Evolutionary conservation across 352 stramenopile genomes (phyloP).

Genomic region (Phytophthora crassamura): DNA sequence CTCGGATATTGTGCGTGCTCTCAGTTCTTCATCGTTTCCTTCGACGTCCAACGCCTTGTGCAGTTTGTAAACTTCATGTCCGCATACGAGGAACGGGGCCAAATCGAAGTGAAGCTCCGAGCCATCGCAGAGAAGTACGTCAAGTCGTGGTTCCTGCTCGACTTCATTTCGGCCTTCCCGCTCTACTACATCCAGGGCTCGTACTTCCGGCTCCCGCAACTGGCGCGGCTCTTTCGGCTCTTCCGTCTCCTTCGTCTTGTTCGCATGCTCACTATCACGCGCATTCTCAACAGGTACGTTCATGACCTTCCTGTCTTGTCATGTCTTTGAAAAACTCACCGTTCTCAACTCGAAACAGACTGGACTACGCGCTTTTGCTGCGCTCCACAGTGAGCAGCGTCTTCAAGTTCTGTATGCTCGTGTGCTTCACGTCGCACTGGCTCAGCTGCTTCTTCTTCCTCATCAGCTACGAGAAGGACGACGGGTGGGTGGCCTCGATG

Average conservation of each 20-base stretch:
- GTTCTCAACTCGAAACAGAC: constrained; percentile 22
- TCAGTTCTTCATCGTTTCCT: background rate
- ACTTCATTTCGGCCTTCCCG: constrained; percentile 79
- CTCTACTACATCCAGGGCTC: constrained; percentile 71
- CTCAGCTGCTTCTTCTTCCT: constrained; percentile 77
- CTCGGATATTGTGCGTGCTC: constrained; percentile 62
- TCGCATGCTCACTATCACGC: constrained; percentile 75
- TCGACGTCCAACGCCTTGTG: background rate
- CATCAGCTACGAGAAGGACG: constrained; percentile 53
- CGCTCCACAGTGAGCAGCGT: constrained; percentile 80
- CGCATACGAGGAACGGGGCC: constrained; percentile 65
- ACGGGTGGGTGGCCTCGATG: constrained; percentile 54
- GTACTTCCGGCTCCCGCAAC: constrained; percentile 68
- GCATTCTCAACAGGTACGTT: constrained; percentile 64
- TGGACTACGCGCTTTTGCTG: constrained; percentile 76
- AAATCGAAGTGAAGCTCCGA: constrained; percentile 54
- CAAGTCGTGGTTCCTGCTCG: constrained; percentile 75
- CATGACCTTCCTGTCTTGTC: background rate
- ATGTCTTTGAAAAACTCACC: background rate
- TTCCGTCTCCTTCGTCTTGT: constrained; percentile 71
- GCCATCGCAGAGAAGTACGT: constrained; percentile 67
- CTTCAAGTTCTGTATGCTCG: constrained; percentile 82
- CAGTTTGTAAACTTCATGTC: constrained; percentile 79
- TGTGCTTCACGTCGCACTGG: constrained; percentile 85
- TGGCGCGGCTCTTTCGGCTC: constrained; percentile 64